Conservation (phyloP, 2,329 filamentous ascomycete genomes). For the Zasmidium angulare region DNA sequence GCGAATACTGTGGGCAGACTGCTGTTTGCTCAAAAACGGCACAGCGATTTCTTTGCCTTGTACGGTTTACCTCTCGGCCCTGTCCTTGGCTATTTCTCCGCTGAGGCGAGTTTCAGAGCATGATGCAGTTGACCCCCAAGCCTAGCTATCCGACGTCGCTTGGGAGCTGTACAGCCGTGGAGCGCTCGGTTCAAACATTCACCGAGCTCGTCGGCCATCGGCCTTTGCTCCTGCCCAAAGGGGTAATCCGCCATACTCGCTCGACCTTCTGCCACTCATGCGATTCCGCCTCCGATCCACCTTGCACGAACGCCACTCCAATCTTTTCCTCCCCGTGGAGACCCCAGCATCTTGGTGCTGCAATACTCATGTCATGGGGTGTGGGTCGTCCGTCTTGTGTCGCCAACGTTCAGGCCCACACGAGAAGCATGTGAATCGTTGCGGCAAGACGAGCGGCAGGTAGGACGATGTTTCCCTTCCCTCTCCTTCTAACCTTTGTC, state of each 20-base stretch:
- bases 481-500: neutral
- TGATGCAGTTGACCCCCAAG: neutral
- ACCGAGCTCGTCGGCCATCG: neutral
- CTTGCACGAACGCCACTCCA: constrained; percentile 4
- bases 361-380: constrained; percentile 1
- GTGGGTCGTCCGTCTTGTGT: neutral
- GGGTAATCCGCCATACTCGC: neutral
- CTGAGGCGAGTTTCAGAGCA: neutral
- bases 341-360: constrained; percentile 4
- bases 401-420: neutral
- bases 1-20: neutral
- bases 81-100: no score
- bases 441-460: constrained; percentile 2
- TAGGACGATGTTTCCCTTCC: constrained; percentile 1
- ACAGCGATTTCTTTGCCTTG: no score
- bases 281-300: neutral
- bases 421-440: neutral
- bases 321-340: constrained; percentile 9
- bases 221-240: constrained; percentile 1
- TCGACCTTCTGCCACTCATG: neutral
- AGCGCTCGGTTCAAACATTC: neutral
- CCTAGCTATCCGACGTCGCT: neutral
- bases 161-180: neutral
- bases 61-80: no score
- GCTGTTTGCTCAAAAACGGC: no score